Conservation (phyloP, 768 basidiomycete genomes). For the Phylloporus scabripes region DNA sequence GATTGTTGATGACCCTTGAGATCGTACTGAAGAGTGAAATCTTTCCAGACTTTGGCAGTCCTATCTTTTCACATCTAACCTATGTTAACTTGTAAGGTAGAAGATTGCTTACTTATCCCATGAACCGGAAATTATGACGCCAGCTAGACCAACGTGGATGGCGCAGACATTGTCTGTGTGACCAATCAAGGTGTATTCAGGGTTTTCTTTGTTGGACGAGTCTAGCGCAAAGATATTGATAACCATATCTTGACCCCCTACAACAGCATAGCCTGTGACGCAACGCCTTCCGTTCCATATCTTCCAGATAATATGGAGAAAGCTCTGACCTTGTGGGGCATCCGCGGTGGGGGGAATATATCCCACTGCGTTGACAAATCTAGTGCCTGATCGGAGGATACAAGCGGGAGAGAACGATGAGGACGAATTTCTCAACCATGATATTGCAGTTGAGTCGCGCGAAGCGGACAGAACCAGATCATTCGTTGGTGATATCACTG, state of each 20-base stretch:
- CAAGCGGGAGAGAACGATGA: conserved; percentile 50
- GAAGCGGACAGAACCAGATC: conserved; percentile 84
- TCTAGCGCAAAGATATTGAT: conserved; percentile 76
- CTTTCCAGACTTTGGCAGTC: conserved; percentile 91
- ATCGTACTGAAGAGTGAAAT: conserved; percentile 65
- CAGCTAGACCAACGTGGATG: conserved; percentile 62
- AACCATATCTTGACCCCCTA: conserved; percentile 85
- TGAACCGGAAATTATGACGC: conserved; percentile 85
- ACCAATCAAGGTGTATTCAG: conserved; percentile 77
- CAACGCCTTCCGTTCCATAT: conserved; percentile 2
- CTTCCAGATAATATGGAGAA: not conserved
- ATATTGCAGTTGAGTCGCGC: conserved; percentile 85
- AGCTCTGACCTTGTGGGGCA: conserved; percentile 59
- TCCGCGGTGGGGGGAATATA: conserved; percentile 67
- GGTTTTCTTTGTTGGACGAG: conserved; percentile 56
- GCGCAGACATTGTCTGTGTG: conserved; percentile 90
- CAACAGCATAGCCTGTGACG: conserved; percentile 67
- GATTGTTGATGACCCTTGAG: conserved; percentile 85
- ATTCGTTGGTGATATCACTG: conserved; percentile 68
- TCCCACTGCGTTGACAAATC: conserved; percentile 77
- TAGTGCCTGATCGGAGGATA: conserved; percentile 58
- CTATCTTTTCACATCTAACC: conserved; percentile 37
- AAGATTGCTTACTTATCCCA: conserved; percentile 80
- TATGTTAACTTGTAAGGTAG: not conserved
- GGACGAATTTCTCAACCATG: conserved; percentile 61